Percentiles rank a stretch among this genome's conserved stretches.
Evolutionary conservation across 1,284 basidiomycete species (phyloP).

Genomic region (Cryptococcus sp.): DNA sequence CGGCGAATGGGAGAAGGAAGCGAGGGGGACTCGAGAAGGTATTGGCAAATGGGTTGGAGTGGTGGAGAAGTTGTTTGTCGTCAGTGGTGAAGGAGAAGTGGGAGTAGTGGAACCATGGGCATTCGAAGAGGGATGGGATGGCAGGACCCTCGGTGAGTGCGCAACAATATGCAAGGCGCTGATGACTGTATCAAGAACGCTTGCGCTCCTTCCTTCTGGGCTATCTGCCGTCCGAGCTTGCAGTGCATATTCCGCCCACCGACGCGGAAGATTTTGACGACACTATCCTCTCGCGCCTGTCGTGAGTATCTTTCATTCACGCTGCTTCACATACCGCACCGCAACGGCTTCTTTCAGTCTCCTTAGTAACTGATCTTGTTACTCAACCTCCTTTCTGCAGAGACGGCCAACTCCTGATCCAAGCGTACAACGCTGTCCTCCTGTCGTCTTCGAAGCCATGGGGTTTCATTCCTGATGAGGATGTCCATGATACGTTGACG

Average conservation of each 20-base stretch:
- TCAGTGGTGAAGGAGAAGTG: constrained; percentile 7
- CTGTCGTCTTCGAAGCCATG: constrained; percentile 39
- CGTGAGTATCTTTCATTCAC: constrained; percentile 20
- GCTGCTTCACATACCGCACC: not conserved
- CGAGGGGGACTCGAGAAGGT: constrained; percentile 20
- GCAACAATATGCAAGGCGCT: too few species aligned
- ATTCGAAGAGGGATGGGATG: constrained; percentile 67
- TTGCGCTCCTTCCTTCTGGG: constrained; percentile 39
- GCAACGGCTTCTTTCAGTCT: too few species aligned
- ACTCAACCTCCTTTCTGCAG: constrained; percentile 18
- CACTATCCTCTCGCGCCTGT: constrained; percentile 23
- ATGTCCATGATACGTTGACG: constrained; percentile 46
- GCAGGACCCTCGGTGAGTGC: constrained; percentile 60
- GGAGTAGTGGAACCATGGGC: constrained; percentile 30
- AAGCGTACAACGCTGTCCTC: constrained; percentile 45
- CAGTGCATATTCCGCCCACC: constrained; percentile 26
- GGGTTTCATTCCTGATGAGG: constrained; percentile 49
- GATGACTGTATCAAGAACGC: constrained; percentile 27
- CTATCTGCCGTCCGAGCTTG: constrained; percentile 35
- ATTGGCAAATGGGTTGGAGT: constrained; percentile 40
- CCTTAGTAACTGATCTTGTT: not conserved
- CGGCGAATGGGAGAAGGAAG: constrained; percentile 23
- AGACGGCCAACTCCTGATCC: constrained; percentile 48
- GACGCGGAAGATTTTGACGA: constrained; percentile 5
- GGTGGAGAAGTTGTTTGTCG: constrained; percentile 40